Evolutionary conservation across 305 asterid genomes (phyloP).

Genomic region (Stenogyne calaminthoides): DNA sequence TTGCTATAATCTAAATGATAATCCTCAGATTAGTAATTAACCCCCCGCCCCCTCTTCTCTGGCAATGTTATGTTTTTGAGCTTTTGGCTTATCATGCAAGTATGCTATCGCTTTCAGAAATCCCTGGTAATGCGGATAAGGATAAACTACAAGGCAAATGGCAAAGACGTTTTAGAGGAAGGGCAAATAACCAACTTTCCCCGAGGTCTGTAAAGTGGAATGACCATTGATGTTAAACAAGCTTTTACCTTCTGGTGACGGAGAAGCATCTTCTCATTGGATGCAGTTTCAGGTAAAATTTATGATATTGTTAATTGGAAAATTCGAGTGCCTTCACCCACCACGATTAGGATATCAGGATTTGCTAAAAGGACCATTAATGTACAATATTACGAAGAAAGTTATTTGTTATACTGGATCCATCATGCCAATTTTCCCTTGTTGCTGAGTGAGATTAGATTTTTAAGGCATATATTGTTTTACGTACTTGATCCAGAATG

Average conservation of each 20-base stretch:
- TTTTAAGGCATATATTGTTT: conserved; percentile 13
- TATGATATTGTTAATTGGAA: conserved; percentile 27
- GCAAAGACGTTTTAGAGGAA: conserved; percentile 80
- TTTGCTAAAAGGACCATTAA: conserved; percentile 39
- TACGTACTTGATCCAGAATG: conserved; percentile 19
- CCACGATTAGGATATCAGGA: conserved; percentile 19
- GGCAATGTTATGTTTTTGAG: not conserved
- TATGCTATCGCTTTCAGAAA: conserved; percentile 54
- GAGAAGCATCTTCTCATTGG: conserved; percentile 34
- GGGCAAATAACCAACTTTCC: conserved; percentile 88
- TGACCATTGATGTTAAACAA: conserved; percentile 19
- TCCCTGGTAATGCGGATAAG: conserved; percentile 85
- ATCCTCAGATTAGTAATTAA: not conserved
- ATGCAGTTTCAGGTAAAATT: conserved; percentile 41
- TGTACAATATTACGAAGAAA: conserved; percentile 50
- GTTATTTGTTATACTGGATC: conserved; percentile 32
- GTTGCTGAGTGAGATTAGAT: conserved; percentile 14
- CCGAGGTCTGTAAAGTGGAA: conserved; percentile 50
- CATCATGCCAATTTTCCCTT: conserved; percentile 16
- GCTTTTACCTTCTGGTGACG: conserved; percentile 27
- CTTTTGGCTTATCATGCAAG: not conserved
- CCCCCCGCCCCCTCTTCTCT: not conserved
- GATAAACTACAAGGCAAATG: conserved; percentile 66
- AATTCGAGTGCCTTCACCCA: not conserved
- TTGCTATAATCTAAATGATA: not conserved